phyloP scores from a whole-genome alignment of 495 filamentous ascomycete genomes.

The Baudoinia panamericana region DNA sequence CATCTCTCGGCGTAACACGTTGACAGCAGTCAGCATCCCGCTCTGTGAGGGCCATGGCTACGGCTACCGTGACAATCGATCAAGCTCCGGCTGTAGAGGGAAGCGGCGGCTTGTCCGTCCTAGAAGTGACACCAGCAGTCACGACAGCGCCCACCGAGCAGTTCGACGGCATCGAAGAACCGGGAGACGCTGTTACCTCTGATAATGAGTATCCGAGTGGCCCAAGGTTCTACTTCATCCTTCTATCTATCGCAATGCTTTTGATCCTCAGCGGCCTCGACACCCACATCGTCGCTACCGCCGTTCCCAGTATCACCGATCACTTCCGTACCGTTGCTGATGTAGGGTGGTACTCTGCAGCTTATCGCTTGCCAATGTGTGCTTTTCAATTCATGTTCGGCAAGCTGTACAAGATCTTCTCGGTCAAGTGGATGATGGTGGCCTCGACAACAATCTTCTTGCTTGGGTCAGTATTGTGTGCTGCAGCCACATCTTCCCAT shows the following conservation, averaged over 20 bases:
- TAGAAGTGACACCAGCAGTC: too few relatives aligned
- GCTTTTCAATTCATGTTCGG: constrained; percentile 20
- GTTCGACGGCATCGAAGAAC: constrained; percentile 1
- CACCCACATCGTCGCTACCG: constrained; percentile 10
- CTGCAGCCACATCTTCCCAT: constrained; percentile 2
- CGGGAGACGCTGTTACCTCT: constrained; percentile 25
- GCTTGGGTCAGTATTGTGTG: constrained; percentile 7
- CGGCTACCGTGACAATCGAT: too few relatives aligned
- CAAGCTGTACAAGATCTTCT: constrained; percentile 18
- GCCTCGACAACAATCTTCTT: constrained; percentile 5
- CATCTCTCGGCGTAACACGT: too few relatives aligned
- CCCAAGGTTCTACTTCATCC: constrained; percentile 1
- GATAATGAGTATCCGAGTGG: constrained; percentile 3
- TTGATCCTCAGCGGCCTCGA: constrained; percentile 10
- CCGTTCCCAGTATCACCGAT: constrained; percentile 16
- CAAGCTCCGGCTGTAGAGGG: too few relatives aligned
- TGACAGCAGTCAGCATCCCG: too few relatives aligned
- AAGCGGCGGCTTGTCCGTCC: too few relatives aligned
- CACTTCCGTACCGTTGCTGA: constrained; percentile 17
- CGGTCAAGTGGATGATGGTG: constrained; percentile 13
- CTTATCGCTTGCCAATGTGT: constrained; percentile 13
- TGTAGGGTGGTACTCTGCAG: constrained; percentile 10
- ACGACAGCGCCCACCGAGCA: neutral
- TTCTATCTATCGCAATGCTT: constrained; percentile 1
- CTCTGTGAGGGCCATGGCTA: too few relatives aligned